phyloP scores from a whole-genome alignment of 768 basidiomycete species.

The Lactarius vividus region DNA sequence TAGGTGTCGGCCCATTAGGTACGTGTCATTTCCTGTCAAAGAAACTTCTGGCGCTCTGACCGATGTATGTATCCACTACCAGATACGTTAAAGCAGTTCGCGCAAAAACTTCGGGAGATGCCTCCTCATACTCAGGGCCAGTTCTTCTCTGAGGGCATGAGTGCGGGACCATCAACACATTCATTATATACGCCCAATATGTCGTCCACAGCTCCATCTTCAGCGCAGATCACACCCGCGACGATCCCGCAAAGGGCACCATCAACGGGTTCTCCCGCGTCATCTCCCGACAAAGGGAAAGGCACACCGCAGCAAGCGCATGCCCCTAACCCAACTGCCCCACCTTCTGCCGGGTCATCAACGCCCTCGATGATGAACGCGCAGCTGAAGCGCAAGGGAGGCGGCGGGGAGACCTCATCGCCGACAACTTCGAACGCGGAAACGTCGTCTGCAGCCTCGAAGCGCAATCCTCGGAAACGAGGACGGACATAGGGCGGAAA shows the following conservation, averaged over 20 bases:
- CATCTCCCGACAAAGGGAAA: constrained; percentile 25
- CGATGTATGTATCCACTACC: constrained; percentile 3
- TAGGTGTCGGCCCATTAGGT: constrained; percentile 64
- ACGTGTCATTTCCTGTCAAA: constrained; percentile 35
- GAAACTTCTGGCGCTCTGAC: constrained; percentile 1
- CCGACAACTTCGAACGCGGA: constrained; percentile 50
- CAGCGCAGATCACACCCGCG: constrained; percentile 38
- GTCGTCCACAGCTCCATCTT: constrained; percentile 23
- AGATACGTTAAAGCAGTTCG: constrained; percentile 47
- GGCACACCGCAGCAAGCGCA: constrained; percentile 27
- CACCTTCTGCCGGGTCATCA: constrained; percentile 25
- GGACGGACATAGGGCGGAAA: constrained; percentile 50
- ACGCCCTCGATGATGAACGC: constrained; percentile 33
- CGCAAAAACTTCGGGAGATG: constrained; percentile 38
- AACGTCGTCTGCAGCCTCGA: constrained; percentile 43
- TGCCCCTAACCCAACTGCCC: constrained; percentile 25
- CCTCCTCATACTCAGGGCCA: constrained; percentile 17
- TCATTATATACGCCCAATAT: constrained; percentile 22
- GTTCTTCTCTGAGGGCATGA: constrained; percentile 22
- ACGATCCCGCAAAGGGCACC: constrained; percentile 35
- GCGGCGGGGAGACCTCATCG: constrained; percentile 43
- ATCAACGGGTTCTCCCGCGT: constrained; percentile 15
- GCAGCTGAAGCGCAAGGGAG: constrained; percentile 39
- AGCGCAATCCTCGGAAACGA: constrained; percentile 53
- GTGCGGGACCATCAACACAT: constrained; percentile 24